Evolutionary conservation across 768 basidiomycete genomes (phyloP), one percentile per base, ranked within the genome.

Genomic region (Gloeopeniophorella convolvens): DNA sequence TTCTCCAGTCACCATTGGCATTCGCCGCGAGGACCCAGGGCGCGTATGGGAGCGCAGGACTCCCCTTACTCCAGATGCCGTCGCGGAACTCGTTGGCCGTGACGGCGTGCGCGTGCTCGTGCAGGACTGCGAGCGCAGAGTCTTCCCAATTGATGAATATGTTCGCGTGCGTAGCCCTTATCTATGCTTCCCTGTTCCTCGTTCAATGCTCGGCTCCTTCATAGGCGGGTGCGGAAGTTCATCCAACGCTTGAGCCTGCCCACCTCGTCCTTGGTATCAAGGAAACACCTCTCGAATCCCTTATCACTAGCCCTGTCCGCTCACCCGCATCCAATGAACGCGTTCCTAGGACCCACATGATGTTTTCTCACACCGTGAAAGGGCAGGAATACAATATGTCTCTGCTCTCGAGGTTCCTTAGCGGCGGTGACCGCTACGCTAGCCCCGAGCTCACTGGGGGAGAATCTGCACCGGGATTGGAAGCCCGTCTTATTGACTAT

Each of bases 301-400:
- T 91, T 28, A 62, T 80, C 58, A 74, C 72, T 16, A 63, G 67
- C 26, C 73, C 76, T 18, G 59, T 74, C 18, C 58, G 60, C 16
- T 63, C 68, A 30, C 64, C 57, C 16, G 30, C 10, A 48, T 39
- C 48, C 54, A 49, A 33, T 57, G n/a, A 28, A 8, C 49, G 57
- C 3, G 62, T 70, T 30, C 66, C 76, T 10, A 78, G 85, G 27
- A 91, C 84, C 1, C 84, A 93, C 59, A 66, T 94, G 48, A 91
- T 93, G 83, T 95, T 96, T 74, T 91, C 87, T 26, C 92, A 94
- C 63, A 94, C 92, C 0, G 78, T 79, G 47, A 95, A 94, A 65
- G 88, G 87, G 0, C 89, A 95, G 65, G 65, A 72, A 5, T 94
- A 94, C 67, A 96, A 95, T 60, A 88, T 84, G 62, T 78, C 82